Evolutionary conservation across 768 basidiomycete species (phyloP).

Genomic region (Inosperma sp.): DNA sequence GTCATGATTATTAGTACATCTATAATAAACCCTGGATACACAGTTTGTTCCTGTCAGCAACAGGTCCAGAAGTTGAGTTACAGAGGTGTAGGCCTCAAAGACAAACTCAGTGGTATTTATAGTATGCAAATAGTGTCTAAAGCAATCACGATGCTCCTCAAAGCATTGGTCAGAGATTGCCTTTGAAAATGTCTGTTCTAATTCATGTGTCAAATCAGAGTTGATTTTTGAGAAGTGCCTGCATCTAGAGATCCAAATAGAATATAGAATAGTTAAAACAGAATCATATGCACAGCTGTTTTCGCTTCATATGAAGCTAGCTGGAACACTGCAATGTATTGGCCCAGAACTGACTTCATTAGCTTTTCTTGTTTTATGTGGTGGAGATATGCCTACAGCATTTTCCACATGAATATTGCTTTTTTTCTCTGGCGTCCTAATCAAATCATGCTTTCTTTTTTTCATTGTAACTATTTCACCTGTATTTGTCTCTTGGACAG

Average conservation of each 20-base stretch:
- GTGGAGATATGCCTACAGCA: neutral
- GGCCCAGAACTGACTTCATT: neutral
- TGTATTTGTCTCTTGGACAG: too few species aligned
- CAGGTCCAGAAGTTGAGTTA: neutral
- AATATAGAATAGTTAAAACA: slow-evolving; percentile 18
- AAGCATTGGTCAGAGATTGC: neutral
- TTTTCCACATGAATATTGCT: too few species aligned
- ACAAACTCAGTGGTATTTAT: neutral
- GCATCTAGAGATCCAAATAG: slow-evolving; percentile 21
- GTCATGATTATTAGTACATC: neutral
- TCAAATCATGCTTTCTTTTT: too few species aligned
- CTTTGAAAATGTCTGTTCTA: neutral
- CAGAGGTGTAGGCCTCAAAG: neutral
- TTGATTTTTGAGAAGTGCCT: neutral
- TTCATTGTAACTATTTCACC: too few species aligned
- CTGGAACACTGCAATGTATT: neutral
- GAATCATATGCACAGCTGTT: too few species aligned
- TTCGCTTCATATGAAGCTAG: slow-evolving; percentile 17
- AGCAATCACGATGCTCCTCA: neutral
- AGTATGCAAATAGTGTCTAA: neutral
- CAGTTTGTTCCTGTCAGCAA: neutral
- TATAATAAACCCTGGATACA: neutral
- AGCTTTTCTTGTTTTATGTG: neutral
- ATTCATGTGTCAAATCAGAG: neutral
- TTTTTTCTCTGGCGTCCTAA: too few species aligned